phyloP scores from a whole-genome alignment of 495 filamentous ascomycete species.

The Opeltia flavorubescens region DNA sequence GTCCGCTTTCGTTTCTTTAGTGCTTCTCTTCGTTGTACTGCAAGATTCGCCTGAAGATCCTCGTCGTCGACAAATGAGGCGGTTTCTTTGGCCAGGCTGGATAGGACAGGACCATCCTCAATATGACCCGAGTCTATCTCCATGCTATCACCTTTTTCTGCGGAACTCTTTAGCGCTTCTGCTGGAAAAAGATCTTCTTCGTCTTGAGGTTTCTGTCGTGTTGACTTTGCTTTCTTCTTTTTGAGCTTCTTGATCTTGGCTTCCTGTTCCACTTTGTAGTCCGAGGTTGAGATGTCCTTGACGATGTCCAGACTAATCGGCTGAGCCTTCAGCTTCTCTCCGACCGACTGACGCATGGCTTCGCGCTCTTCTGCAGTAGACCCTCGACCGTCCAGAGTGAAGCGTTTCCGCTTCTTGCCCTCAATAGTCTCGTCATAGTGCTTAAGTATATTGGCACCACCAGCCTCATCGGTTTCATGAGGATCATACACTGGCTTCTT shows the following conservation, averaged over 20 bases:
- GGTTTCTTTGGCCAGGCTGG: constrained; percentile 18
- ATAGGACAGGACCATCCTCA: constrained; percentile 7
- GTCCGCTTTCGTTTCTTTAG: constrained; percentile 81
- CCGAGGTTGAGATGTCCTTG: constrained; percentile 52
- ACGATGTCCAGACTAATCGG: constrained; percentile 64
- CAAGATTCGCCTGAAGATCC: constrained; percentile 74
- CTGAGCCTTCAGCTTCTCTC: constrained; percentile 48
- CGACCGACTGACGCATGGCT: constrained; percentile 40
- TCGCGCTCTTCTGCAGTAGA: constrained; percentile 49
- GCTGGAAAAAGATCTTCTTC: constrained; percentile 58
- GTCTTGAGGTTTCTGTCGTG: constrained; percentile 50
- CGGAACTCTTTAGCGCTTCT: constrained; percentile 24
- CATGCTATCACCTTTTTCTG: constrained; percentile 45
- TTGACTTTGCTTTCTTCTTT: constrained; percentile 75
- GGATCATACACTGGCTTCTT: constrained; percentile 84
- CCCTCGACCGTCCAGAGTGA: constrained; percentile 69
- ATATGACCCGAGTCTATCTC: constrained; percentile 51
- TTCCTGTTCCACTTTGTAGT: constrained; percentile 76
- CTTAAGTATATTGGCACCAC: constrained; percentile 43
- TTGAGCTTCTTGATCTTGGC: constrained; percentile 87
- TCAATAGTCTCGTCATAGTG: constrained; percentile 95
- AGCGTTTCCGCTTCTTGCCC: constrained; percentile 79
- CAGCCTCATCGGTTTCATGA: constrained; percentile 52
- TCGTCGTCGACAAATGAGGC: constrained; percentile 76
- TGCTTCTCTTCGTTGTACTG: constrained; percentile 62